phyloP scores from a whole-genome alignment of 352 stramenopile genomes.

The Pythium rhizo-oryzae region DNA sequence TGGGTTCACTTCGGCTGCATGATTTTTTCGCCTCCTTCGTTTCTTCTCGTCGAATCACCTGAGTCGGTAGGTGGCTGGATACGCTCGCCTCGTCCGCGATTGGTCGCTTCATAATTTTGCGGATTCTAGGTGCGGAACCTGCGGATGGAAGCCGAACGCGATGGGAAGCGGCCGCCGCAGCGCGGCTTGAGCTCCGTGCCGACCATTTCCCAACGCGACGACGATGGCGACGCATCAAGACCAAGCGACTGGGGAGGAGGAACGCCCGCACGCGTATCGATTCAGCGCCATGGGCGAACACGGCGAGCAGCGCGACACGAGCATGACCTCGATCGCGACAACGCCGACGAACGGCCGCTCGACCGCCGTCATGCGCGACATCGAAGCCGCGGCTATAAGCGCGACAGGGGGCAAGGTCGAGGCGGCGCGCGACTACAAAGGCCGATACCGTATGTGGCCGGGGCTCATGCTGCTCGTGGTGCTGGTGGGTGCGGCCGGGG shows the following conservation, averaged over 20 bases:
- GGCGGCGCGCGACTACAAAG: conserved; percentile 3
- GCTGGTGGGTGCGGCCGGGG: conserved; percentile 6
- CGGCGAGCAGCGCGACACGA: conserved; percentile 2
- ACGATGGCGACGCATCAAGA: neutral
- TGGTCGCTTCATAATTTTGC: neutral
- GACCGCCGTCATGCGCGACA: conserved; percentile 6
- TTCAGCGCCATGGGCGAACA: conserved; percentile 4
- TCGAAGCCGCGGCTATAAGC: conserved; percentile 2
- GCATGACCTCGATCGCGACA: conserved; percentile 1
- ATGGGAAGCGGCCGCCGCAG: no score
- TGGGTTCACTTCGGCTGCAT: neutral
- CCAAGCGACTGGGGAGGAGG: neutral
- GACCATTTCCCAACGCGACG: neutral
- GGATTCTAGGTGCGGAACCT: neutral
- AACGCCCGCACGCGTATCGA: neutral
- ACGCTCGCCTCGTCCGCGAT: neutral
- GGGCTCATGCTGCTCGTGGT: conserved; percentile 8
- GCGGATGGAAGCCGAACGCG: neutral
- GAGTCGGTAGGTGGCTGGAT: neutral
- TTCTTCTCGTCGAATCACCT: neutral
- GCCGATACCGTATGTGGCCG: conserved; percentile 12
- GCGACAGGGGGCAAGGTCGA: conserved; percentile 1
- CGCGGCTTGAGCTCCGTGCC: no score
- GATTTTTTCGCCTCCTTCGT: neutral
- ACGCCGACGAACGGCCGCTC: neutral